phyloP scores from a whole-genome alignment of 176 grass and related monocot genomes.

The Pontederia paniculata region DNA sequence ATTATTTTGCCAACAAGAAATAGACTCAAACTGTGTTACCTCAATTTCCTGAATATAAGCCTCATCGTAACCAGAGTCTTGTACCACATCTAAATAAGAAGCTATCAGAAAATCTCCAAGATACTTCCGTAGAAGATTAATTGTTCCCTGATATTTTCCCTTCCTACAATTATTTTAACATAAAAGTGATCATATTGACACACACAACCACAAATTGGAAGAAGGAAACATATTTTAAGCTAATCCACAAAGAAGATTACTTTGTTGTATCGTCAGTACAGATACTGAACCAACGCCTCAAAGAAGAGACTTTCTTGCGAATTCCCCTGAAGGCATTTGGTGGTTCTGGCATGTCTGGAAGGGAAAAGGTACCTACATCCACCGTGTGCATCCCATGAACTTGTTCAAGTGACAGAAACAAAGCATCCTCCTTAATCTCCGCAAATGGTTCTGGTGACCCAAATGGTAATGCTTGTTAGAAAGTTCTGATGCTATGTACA shows the following conservation, averaged over 20 bases:
- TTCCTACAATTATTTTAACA: constrained; percentile 46
- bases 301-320: constrained; percentile 61
- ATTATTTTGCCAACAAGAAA: background rate
- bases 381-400: constrained; percentile 32
- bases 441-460: constrained; percentile 50
- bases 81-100: constrained; percentile 52
- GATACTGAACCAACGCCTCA: constrained; percentile 75
- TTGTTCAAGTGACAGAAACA: constrained; percentile 54
- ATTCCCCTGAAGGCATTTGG: constrained; percentile 79
- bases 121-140: constrained; percentile 81
- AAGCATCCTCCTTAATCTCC: constrained; percentile 34
- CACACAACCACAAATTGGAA: background rate
- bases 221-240: constrained; percentile 7
- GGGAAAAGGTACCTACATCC: constrained; percentile 41
- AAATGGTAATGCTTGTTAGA: background rate
- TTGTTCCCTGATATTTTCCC: constrained; percentile 52
- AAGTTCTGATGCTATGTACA: background rate
- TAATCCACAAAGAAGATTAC: constrained; percentile 30
- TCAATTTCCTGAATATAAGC: constrained; percentile 65
- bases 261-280: constrained; percentile 71
- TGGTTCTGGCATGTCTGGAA: constrained; percentile 53
- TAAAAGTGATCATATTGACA: background rate
- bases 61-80: constrained; percentile 71
- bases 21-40: constrained; percentile 35
- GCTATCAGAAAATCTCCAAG: constrained; percentile 89